Evolutionary conservation across 139 green algal species (phyloP), one percentile per base, ranked within the genome.

Genomic region (Zygnema cylindricum): DNA sequence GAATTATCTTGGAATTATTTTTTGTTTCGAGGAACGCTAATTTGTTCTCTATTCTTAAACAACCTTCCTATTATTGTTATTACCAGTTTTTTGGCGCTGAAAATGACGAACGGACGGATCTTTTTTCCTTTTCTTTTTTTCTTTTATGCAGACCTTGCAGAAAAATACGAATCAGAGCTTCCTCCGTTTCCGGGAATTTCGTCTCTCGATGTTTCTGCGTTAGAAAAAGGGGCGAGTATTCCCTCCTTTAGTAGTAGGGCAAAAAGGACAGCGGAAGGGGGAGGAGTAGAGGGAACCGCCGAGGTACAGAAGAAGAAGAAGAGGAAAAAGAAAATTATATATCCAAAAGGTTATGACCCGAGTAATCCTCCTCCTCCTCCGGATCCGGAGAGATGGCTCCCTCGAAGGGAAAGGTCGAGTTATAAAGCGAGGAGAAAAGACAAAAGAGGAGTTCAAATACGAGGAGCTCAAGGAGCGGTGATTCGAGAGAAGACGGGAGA

Each of bases 311-410:
- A 88, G 83, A 91, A 84, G 41, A 82, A 76, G 83, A 92, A 92
- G 82, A 39, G 41, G 7, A 92, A 92, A 83, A 90, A 33, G 39
- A 92, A 90, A 83, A 35, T 82, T 2, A 55, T 86, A 11, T 91
- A 84, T 21, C 96, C 97, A 25, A 97, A 97, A 79, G 95, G 94
- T 40, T 98, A 96, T 83, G 95, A 99, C 88, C 95, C 96, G 0
- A 89, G 86, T 16, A 95, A 98, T 92, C 97, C 94, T 88, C 92
- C 91, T 0, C 95, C 95, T 0, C 91, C 91, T 22, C 95, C 96
- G 0, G 95, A 99, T 89, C 96, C 97, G 0, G 97, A 99, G 93
- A 94, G 97, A 69, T 99, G 97, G 97, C 92, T 99, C 82, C 96
- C 97, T 57, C 98, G 97, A 92, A 97, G 96, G 94, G 95, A 99